These are phyloP conservation scores for Pisolithus thermaeus DNA, from an alignment of 1,284 basidiomycete genomes.

Conservation along the genomic window DNA sequence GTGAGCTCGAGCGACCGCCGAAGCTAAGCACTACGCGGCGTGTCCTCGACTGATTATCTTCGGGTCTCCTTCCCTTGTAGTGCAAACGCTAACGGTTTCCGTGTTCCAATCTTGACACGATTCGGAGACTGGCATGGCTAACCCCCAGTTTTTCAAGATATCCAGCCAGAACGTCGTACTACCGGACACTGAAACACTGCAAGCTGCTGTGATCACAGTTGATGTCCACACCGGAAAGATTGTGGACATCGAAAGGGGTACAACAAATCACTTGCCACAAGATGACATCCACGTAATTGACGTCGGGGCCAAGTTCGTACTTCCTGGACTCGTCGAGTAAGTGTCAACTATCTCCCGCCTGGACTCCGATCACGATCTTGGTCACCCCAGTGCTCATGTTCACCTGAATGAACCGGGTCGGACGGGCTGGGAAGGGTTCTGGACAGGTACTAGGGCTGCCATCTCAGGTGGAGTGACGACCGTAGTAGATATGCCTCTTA, in stretches of 20 bases:
- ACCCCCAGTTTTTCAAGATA: slow-evolving; percentile 24
- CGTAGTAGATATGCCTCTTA: slow-evolving; percentile 92
- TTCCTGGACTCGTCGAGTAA: slow-evolving; percentile 72
- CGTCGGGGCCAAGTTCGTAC: slow-evolving; percentile 56
- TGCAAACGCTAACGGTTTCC: too few relatives aligned
- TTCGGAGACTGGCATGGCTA: neutral
- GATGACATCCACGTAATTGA: slow-evolving; percentile 48
- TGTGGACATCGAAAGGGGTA: slow-evolving; percentile 39
- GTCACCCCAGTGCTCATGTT: slow-evolving; percentile 68
- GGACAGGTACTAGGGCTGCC: slow-evolving; percentile 84
- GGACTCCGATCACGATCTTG: neutral
- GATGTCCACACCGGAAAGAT: slow-evolving; percentile 65
- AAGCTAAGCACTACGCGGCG: neutral
- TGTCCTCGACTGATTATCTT: neutral
- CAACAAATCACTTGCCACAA: slow-evolving; percentile 29
- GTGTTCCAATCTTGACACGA: neutral
- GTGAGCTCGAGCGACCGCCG: neutral
- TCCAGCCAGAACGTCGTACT: slow-evolving; percentile 57
- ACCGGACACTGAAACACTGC: slow-evolving; percentile 41
- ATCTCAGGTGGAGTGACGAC: slow-evolving; percentile 88
- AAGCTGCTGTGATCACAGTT: slow-evolving; percentile 69
- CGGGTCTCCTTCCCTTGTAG: neutral
- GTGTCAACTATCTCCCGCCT: neutral
- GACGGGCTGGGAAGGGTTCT: slow-evolving; percentile 92
- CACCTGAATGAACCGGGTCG: slow-evolving; percentile 92